These are phyloP conservation scores for Calonectria ilicicola DNA, from an alignment of 2,329 filamentous ascomycete species.

Conservation along the genomic window DNA sequence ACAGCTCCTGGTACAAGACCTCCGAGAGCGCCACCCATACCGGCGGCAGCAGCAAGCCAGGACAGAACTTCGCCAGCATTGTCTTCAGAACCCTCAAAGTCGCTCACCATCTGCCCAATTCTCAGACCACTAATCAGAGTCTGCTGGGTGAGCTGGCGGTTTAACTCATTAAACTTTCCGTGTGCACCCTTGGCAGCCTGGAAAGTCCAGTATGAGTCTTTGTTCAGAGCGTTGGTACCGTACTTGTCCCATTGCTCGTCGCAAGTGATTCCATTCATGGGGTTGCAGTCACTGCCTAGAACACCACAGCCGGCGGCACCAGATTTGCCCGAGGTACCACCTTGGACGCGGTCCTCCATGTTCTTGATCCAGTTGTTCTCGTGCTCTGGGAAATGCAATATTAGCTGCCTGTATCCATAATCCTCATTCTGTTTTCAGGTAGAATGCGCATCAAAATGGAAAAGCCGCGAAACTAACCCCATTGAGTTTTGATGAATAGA, in stretches of 20 bases:
- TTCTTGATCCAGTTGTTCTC: conserved; percentile 22
- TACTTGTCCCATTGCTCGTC: conserved; percentile 5
- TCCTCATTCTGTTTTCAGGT: not conserved
- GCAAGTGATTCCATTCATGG: conserved; percentile 2
- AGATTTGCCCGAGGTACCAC: conserved; percentile 19
- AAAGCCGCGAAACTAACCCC: not conserved
- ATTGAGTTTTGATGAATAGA: not conserved
- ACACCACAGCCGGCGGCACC: conserved; percentile 11
- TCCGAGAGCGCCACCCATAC: not conserved
- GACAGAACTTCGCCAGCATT: not conserved
- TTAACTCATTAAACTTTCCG: conserved; percentile 14
- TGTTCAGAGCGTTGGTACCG: not conserved
- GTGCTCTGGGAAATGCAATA: not conserved
- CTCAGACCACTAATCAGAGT: not conserved
- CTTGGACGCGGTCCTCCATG: conserved; percentile 17
- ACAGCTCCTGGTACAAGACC: not conserved
- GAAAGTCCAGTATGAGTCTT: conserved; percentile 18
- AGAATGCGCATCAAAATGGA: not conserved
- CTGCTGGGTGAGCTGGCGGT: conserved; percentile 15
- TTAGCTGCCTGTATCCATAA: not conserved
- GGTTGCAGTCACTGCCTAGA: not conserved
- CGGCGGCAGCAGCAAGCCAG: not conserved
- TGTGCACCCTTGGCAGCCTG: conserved; percentile 18
- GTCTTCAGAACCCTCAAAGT: not conserved
- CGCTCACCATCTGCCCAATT: not conserved